Evolutionary conservation across 148 eudicot genomes (phyloP), one percentile per base, ranked within the genome.

Genomic region (Bassia scoparia): DNA sequence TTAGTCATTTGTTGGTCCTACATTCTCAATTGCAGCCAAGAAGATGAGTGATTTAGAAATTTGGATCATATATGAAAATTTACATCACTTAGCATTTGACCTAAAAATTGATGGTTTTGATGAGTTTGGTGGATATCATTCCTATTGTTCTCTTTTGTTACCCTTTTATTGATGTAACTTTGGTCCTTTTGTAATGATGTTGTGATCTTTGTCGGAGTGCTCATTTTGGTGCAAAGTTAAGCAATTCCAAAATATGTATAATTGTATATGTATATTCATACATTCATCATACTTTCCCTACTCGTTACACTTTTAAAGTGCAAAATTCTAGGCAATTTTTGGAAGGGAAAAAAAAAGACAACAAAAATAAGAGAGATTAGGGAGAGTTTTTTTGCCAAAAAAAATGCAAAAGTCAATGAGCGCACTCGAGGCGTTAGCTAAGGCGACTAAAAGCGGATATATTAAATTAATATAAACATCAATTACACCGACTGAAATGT

Each of bases 181-280:
- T 29, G 68, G 33, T 62, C 60, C 44, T 67, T n/a, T 31, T 31
- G 30, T 37, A 80, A 67, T 68, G 23, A 67, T 71, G 56, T 59
- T 27, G 29, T 29, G 63, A 76, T 80, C 80, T 76, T 76, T 80
- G 83, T 76, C 77, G 30, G 55, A 24, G 21, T 70, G 72, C 64
- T 60, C 59, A n/a, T n/a, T 67, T 71, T 66, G 29, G 56, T 65
- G 68, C 60, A 49, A 52, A 26, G 24, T 52, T 8, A 66, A 67
- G 69, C 26, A 60, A 34, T 23, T 59, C 50, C 69, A 26, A 72
- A 58, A 37, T 33, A 59, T 59, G 33, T 3, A 41, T 41, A 11
- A 41, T 41, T 41, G 7, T 41, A 49, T 18, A 64, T 37, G 46
- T 21, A 21, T 18, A 35, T 35, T 1, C 34, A 24, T 41, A 35